Evolutionary conservation across 768 basidiomycete genomes (phyloP).

Genomic region (Russula virescens): DNA sequence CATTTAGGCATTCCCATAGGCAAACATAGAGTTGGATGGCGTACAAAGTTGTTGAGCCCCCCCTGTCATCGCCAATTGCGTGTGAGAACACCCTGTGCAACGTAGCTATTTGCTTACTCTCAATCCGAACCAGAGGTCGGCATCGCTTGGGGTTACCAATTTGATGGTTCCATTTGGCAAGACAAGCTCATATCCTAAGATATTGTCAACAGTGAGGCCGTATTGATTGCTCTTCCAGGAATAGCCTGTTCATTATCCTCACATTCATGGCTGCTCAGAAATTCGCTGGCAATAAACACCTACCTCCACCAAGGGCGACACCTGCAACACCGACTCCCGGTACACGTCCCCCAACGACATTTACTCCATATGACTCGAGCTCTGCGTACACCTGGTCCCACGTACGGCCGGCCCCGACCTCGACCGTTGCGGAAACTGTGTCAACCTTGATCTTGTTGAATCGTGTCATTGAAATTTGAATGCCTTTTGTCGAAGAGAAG

Average conservation of each 20-base stretch:
- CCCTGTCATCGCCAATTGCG: neutral
- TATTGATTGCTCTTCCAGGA: neutral
- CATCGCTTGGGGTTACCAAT: neutral
- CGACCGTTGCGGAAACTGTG: neutral
- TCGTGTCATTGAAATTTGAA: neutral
- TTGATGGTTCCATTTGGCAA: neutral
- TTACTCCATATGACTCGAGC: neutral
- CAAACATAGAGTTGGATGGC: neutral
- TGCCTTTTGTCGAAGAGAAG: neutral
- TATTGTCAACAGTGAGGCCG: neutral
- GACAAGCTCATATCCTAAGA: neutral
- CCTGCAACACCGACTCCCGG: neutral
- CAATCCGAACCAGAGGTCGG: slow-evolving; percentile 2
- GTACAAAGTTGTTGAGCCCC: slow-evolving; percentile 21
- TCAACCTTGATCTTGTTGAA: neutral
- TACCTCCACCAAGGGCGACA: neutral
- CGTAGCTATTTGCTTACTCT: neutral
- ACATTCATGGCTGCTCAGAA: neutral
- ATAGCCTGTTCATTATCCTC: neutral
- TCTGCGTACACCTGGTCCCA: neutral
- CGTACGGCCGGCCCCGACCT: neutral
- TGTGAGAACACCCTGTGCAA: neutral
- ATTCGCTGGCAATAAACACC: neutral
- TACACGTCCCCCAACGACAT: neutral
- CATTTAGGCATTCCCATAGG: too few relatives aligned